A percentile compares a stretch with the other conserved stretches of the same genome.
These are phyloP conservation scores for Alisma plantagoaquatica DNA, from an alignment of 106 monocot species.

Conservation along the genomic window DNA sequence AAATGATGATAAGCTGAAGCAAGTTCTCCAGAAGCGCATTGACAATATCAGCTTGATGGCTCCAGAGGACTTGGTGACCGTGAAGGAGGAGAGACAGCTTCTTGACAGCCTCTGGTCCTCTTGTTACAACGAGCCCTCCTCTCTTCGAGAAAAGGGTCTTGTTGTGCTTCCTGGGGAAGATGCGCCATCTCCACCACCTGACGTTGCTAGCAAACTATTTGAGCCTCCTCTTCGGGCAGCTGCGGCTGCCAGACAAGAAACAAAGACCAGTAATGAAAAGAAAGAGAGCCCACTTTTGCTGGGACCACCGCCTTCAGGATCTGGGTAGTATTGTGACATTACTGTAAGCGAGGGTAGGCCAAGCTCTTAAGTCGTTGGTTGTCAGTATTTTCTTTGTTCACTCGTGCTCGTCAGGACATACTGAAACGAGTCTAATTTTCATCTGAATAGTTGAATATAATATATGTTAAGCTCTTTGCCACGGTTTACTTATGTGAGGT, in stretches of 20 bases:
- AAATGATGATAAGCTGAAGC: constrained; percentile 41
- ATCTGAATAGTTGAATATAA: too few relatives aligned
- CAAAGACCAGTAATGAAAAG: constrained; percentile 5
- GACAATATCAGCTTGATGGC: constrained; percentile 48
- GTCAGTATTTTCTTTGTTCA: too few relatives aligned
- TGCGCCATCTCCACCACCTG: constrained; percentile 29
- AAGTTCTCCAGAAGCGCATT: constrained; percentile 39
- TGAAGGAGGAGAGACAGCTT: constrained; percentile 65
- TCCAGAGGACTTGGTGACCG: constrained; percentile 45
- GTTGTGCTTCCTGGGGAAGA: constrained; percentile 67
- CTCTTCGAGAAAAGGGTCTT: constrained; percentile 59
- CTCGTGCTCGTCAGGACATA: too few relatives aligned
- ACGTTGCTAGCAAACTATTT: constrained; percentile 43
- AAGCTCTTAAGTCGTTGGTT: too few relatives aligned
- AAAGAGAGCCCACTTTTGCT: constrained; percentile 20
- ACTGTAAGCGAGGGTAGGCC: too few relatives aligned
- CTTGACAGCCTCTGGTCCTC: constrained; percentile 60
- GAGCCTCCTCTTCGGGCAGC: constrained; percentile 49
- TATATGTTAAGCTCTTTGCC: too few relatives aligned
- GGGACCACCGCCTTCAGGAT: constrained; percentile 15
- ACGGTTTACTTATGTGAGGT: too few relatives aligned
- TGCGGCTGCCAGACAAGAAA: constrained; percentile 10
- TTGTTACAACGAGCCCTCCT: constrained; percentile 63
- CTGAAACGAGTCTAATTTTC: too few relatives aligned
- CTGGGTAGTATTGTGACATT: too few relatives aligned